Evolutionary conservation across 352 stramenopile genomes (phyloP).

Genomic region (Globisporangium paroecandrum): DNA sequence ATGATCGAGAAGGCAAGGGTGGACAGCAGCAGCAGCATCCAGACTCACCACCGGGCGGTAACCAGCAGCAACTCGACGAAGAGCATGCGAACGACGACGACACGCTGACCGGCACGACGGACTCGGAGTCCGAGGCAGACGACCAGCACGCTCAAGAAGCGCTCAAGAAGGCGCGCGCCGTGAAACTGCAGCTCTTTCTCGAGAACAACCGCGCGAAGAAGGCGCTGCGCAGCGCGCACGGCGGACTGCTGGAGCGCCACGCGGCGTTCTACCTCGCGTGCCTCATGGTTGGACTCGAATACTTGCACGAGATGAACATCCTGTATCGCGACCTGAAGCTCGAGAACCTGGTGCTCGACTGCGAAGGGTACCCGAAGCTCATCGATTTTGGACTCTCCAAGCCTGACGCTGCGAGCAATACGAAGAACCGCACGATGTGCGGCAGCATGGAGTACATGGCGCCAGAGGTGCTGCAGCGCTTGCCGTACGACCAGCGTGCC

Average conservation of each 20-base stretch:
- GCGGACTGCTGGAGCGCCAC: slow-evolving; percentile 82
- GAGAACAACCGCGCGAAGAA: slow-evolving; percentile 43
- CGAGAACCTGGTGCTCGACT: slow-evolving; percentile 86
- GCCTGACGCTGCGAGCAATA: slow-evolving; percentile 40
- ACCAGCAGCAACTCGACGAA: slow-evolving; percentile 18
- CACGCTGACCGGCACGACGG: slow-evolving; percentile 27
- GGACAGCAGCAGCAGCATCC: slow-evolving; percentile 3
- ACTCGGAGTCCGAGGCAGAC: slow-evolving; percentile 42
- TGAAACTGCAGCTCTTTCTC: slow-evolving; percentile 23
- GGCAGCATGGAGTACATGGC: slow-evolving; percentile 81
- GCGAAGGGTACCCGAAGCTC: slow-evolving; percentile 81
- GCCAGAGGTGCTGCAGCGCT: slow-evolving; percentile 57
- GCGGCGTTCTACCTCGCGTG: slow-evolving; percentile 94
- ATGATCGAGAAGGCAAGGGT: slow-evolving; percentile 20
- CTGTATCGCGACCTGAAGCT: slow-evolving; percentile 87
- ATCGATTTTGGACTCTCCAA: slow-evolving; percentile 76
- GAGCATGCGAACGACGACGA: slow-evolving; percentile 20
- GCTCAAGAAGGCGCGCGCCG: background rate
- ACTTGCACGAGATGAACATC: slow-evolving; percentile 52
- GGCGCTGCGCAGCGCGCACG: slow-evolving; percentile 28
- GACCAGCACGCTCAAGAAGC: slow-evolving; percentile 9
- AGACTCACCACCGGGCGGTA: background rate
- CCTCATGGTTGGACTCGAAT: slow-evolving; percentile 90
- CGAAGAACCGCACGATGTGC: slow-evolving; percentile 48
- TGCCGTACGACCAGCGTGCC: slow-evolving; percentile 53